Evolutionary conservation across 78 protist genomes (phyloP), one percentile per base, ranked within the genome.

Genomic region (Andalucia godoyi): DNA sequence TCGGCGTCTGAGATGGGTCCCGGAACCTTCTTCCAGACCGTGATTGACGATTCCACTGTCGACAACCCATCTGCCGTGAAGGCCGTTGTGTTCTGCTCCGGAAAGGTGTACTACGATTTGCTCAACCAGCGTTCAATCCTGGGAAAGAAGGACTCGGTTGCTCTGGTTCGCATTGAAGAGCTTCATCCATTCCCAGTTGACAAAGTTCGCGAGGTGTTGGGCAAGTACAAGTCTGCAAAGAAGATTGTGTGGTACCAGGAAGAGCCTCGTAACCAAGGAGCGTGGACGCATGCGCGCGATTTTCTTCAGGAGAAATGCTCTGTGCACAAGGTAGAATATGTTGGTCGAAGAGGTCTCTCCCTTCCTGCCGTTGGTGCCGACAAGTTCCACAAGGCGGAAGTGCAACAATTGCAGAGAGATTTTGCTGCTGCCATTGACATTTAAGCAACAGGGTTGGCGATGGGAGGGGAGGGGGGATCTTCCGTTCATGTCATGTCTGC

Each of bases 181-280:
- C 58, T 87, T 50, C 15, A 77, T 32, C 93, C 93, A 49, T 87
- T 87, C 86, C 93, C 93, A 46, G 60, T 57, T 58, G 72, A 85
- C 42, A 27, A 27, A 15, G n/a, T 86, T 27, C 59, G 27, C 46
- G 29, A 12, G 7, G 71, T 62, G 34, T 7, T 65, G 17, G 51
- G 21, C 21, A 21, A 21, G 21, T 55, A 57, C 32, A 65, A 66
- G 45, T 76, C 74, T 42, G 25, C 70, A 21, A 40, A 57, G 46
- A 88, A 84, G 67, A 69, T 46, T n/a, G 52, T 62, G 34, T 84
- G 86, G 86, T 72, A 65, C n/a, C 97, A 92, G 77, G 97, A 92
- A 57, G 97, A 92, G 76, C 95, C 88, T 25, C 78, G 77, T 66
- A 88, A 88, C 57, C 45, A 62, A 66, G 95, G 95, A 51, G 86